Evolutionary conservation across 768 basidiomycete species (phyloP), one percentile per base, ranked within the genome.

Genomic region (Lactifluus piperatus): DNA sequence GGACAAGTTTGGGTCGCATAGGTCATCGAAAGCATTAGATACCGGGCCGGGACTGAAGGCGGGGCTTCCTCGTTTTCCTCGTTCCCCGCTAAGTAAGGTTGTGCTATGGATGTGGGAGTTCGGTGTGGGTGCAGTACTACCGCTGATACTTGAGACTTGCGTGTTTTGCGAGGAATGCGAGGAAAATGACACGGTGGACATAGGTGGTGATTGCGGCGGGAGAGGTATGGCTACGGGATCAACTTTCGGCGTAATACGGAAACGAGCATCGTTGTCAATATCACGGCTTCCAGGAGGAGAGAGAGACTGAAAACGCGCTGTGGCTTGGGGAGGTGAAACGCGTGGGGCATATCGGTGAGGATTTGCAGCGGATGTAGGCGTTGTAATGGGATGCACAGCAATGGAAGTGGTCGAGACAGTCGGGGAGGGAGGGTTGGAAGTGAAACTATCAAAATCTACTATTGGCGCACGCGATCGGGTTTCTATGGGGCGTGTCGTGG

Each of bases 101-200:
- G 51, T 44, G 26, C 65, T 66, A 45, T 73, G 71, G 49, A 79
- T 54, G 26, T 80, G 73, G 26, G 75, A 78, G 62, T 77, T 72
- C 41, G 80, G 62, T 1, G 76, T 78, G 1, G 76, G 68, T 7
- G 63, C 71, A 18, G 71, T 73, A 55, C 76, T 71, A 37, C 68
- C 68, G 60, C 77, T 73, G 22, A 66, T 69, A 22, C 67, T 68
- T 3, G 78, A 79, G 36, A 71, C 71, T 30, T 74, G 75, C 14
- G 65, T 68, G 37, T 71, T 67, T 18, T 67, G 68, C 1, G 84
- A 81, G 0, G 83, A 80, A 13, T 71, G 81, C 4, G 88, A 89
- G n/a, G 88, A 90, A 64, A 84, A 79, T 0, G 88, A 91, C 16
- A 90, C 63, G 0, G 83, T 75, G 22, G 88, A 91, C 29, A 77